Evolutionary conservation across 164 flowering plant species (phyloP).

Genomic region (Dillenia turbinata): DNA sequence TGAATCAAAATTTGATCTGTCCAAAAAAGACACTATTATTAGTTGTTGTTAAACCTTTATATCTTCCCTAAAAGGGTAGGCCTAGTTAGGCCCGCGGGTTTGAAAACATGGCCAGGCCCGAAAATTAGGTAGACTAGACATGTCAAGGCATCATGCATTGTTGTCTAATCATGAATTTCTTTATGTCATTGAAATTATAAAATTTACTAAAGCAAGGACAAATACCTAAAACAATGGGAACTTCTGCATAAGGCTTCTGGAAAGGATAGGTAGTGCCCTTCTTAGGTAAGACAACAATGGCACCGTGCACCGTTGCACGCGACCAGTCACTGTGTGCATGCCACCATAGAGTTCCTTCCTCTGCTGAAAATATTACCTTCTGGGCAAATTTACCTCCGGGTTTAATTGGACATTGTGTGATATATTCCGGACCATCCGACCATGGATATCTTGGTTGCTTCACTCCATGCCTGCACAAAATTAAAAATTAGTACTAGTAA

Average conservation of each 20-base stretch:
- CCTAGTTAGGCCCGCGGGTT: too few species aligned
- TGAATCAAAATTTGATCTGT: too few species aligned
- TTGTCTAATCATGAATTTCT: too few species aligned
- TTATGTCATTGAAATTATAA: too few species aligned
- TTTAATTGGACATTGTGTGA: constrained; percentile 49
- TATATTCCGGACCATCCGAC: constrained; percentile 48
- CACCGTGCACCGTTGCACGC: constrained; percentile 42
- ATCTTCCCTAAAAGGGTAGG: too few species aligned
- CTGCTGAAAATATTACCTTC: constrained; percentile 20
- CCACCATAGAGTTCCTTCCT: constrained; percentile 64
- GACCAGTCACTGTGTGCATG: constrained; percentile 61
- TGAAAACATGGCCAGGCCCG: too few species aligned
- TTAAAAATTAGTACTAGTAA: not conserved
- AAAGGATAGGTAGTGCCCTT: constrained; percentile 26
- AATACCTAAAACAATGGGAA: constrained; percentile 33
- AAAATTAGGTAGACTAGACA: too few species aligned
- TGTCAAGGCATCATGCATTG: too few species aligned
- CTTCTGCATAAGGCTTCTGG: constrained; percentile 23
- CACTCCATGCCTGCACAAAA: constrained; percentile 34
- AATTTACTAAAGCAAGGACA: too few species aligned
- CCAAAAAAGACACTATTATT: too few species aligned
- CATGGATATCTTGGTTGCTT: constrained; percentile 50
- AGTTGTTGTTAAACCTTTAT: too few species aligned
- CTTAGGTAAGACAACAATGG: constrained; percentile 26
- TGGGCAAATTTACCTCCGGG: constrained; percentile 34